Conservation (phyloP, 2,329 filamentous ascomycete genomes). For the Byssochlamys sp. region DNA sequence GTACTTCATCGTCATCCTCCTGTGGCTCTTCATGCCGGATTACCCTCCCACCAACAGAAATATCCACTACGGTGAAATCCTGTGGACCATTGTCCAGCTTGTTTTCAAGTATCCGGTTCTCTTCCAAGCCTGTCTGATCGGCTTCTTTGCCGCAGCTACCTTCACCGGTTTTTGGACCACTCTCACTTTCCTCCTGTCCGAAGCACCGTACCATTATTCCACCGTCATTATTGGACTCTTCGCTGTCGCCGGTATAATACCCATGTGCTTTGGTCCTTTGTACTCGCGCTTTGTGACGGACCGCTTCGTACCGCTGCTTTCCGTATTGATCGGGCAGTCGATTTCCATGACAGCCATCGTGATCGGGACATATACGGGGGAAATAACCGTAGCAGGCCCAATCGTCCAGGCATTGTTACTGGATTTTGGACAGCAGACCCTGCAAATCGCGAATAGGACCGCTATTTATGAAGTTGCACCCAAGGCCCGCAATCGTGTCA, state of each 20-base stretch:
- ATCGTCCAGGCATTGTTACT: slow-evolving; percentile 61
- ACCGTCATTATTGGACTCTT: slow-evolving; percentile 66
- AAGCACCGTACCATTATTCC: slow-evolving; percentile 57
- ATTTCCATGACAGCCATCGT: slow-evolving; percentile 53
- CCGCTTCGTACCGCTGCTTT: slow-evolving; percentile 57
- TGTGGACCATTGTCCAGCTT: slow-evolving; percentile 57
- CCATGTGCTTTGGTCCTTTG: slow-evolving; percentile 58
- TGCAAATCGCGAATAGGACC: slow-evolving; percentile 63
- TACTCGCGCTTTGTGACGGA: slow-evolving; percentile 65
- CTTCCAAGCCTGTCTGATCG: slow-evolving; percentile 58
- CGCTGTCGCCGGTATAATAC: slow-evolving; percentile 63
- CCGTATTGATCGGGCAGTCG: slow-evolving; percentile 53
- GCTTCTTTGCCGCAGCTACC: slow-evolving; percentile 51
- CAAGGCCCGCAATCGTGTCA: slow-evolving; percentile 62
- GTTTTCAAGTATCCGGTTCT: slow-evolving; percentile 57
- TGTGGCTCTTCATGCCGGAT: slow-evolving; percentile 69
- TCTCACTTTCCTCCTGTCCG: slow-evolving; percentile 66
- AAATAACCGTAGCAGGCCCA: slow-evolving; percentile 58
- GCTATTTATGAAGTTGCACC: slow-evolving; percentile 64
- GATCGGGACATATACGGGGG: slow-evolving; percentile 61
- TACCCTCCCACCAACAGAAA: slow-evolving; percentile 65
- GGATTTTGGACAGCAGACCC: slow-evolving; percentile 63
- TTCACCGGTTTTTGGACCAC: slow-evolving; percentile 67
- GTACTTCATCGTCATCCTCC: slow-evolving; percentile 52
- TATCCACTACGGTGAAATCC: slow-evolving; percentile 55